A percentile compares a stretch with the other conserved stretches of the same genome.
Evolutionary conservation across 345 rosid genomes (phyloP).

Genomic region (Streptanthus diversifolius): DNA sequence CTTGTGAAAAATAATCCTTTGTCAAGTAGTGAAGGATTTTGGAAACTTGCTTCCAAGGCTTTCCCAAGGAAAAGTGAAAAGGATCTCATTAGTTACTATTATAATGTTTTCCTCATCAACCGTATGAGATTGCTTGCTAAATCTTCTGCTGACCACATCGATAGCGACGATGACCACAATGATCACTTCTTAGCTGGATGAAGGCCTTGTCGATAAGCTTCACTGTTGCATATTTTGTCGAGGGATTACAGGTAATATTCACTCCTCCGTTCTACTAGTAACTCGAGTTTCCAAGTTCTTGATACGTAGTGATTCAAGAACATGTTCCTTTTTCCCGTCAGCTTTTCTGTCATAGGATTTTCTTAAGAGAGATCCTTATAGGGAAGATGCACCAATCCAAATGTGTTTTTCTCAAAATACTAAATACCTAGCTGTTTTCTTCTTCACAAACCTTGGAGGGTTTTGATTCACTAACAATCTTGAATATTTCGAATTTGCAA

Average conservation of each 20-base stretch:
- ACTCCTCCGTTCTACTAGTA: background rate
- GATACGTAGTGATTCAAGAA: constrained; percentile 25
- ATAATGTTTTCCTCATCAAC: constrained; percentile 39
- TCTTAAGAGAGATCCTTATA: no score
- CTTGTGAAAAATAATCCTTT: constrained; percentile 33
- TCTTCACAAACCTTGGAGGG: background rate
- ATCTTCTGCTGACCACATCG: constrained; percentile 26
- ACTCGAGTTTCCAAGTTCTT: background rate
- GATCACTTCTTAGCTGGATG: constrained; percentile 18
- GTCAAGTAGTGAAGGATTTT: constrained; percentile 24
- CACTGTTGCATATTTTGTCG: background rate
- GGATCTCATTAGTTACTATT: constrained; percentile 41
- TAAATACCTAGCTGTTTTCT: background rate
- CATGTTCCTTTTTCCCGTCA: background rate
- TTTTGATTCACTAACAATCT: background rate
- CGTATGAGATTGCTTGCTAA: constrained; percentile 33
- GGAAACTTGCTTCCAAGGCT: constrained; percentile 29
- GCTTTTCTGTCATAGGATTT: constrained; percentile 3
- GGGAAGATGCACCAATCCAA: constrained; percentile 8
- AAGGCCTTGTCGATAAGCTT: background rate
- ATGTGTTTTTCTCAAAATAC: background rate
- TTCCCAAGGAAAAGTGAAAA: constrained; percentile 35
- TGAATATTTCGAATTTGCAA: constrained; percentile 1
- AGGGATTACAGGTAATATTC: constrained; percentile 17
- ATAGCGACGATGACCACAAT: constrained; percentile 44